These are phyloP conservation scores for Dimocarpus longan DNA, from an alignment of 345 rosid genomes.

Conservation along the genomic window DNA sequence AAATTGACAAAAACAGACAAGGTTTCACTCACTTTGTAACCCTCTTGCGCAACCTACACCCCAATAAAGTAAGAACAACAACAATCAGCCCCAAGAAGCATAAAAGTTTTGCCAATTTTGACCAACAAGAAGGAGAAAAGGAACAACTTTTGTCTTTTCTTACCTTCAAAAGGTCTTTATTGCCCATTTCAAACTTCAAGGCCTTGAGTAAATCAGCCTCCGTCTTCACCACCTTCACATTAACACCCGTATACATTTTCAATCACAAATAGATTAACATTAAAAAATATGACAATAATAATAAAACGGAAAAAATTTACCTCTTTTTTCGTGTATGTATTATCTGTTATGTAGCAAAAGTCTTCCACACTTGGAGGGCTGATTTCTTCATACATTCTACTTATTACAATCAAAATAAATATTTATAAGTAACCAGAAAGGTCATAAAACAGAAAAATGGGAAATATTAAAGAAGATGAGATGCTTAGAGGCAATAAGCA, in stretches of 20 bases:
- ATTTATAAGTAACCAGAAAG: constrained; percentile 1
- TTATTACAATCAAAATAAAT: constrained; percentile 15
- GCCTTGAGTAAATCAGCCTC: constrained; percentile 68
- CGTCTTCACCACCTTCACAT: constrained; percentile 66
- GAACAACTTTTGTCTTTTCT: not conserved
- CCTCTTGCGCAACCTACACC: constrained; percentile 64
- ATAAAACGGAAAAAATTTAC: constrained; percentile 19
- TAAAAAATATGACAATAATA: not conserved
- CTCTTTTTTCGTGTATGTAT: constrained; percentile 68
- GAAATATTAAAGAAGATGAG: not conserved
- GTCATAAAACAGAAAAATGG: not conserved
- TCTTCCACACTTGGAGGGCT: constrained; percentile 70
- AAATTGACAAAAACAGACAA: not conserved
- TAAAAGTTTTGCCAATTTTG: not conserved
- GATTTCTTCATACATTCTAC: constrained; percentile 81
- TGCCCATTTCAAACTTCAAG: constrained; percentile 65
- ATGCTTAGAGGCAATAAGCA: constrained; percentile 88
- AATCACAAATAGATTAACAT: not conserved
- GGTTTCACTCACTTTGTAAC: constrained; percentile 42
- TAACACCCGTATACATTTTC: not conserved
- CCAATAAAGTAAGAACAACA: constrained; percentile 19
- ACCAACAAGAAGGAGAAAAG: not conserved
- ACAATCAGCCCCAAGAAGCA: not conserved
- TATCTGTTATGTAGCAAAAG: constrained; percentile 71
- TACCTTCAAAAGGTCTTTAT: constrained; percentile 63